Conservation (phyloP, 2,329 filamentous ascomycete species). For the Fusarium coffeatum region DNA sequence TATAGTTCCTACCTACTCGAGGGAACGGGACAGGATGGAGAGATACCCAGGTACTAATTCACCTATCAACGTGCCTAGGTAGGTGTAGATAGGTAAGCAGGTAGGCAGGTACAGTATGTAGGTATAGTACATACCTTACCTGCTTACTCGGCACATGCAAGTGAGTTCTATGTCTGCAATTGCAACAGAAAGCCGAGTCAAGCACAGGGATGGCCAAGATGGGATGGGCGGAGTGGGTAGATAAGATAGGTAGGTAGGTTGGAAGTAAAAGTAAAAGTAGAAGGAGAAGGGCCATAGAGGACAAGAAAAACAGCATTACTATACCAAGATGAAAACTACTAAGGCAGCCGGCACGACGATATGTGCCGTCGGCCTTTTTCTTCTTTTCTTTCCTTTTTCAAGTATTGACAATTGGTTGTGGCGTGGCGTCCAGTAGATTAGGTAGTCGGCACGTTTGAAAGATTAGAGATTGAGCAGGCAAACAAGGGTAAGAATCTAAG, state of each 20-base stretch:
- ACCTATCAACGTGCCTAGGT: not conserved
- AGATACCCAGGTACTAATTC: not conserved
- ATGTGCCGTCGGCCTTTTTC: slow-evolving; percentile 4
- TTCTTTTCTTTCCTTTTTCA: not conserved
- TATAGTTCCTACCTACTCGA: not conserved
- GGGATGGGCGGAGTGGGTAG: slow-evolving; percentile 17
- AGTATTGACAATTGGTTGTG: not conserved
- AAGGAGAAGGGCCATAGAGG: not conserved
- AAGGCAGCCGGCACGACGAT: not conserved
- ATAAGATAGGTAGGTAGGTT: slow-evolving; percentile 4
- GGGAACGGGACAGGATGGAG: not conserved
- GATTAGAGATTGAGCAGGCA: slow-evolving; percentile 7
- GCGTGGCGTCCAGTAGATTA: not conserved
- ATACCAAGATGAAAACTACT: not conserved
- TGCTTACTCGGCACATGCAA: slow-evolving; percentile 37
- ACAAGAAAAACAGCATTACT: not conserved
- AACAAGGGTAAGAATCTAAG: slow-evolving; percentile 16
- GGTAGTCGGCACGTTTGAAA: slow-evolving; percentile 4
- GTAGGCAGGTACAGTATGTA: slow-evolving; percentile 5
- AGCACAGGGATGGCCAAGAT: slow-evolving; percentile 16
- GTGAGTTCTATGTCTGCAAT: slow-evolving; percentile 14
- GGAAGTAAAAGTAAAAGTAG: not conserved
- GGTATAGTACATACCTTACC: not conserved
- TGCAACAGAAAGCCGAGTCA: slow-evolving; percentile 28
- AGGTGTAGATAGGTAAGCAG: slow-evolving; percentile 6